Evolutionary conservation across 768 basidiomycete genomes (phyloP).

Genomic region (Filobasidium floriforme): DNA sequence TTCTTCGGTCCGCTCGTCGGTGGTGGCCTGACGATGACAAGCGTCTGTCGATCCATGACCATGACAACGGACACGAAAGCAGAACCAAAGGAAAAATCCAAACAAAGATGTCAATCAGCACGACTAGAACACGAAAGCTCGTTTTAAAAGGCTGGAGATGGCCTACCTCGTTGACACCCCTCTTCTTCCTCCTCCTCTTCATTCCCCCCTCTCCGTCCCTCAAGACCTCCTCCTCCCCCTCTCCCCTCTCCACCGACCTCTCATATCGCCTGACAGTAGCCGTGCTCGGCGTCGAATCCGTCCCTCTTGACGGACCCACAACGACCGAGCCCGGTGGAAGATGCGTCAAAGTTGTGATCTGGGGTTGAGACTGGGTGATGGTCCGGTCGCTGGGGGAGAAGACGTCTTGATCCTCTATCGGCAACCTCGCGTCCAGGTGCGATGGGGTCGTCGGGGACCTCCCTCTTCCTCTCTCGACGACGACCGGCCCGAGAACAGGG

Average conservation of each 20-base stretch:
- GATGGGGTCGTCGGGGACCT: not conserved
- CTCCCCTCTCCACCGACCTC: not conserved
- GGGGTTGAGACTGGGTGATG: not conserved
- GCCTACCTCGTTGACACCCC: not conserved
- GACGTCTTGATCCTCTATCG: not conserved
- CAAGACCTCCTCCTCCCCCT: not conserved
- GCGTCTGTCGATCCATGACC: constrained; percentile 54
- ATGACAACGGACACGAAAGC: too few relatives aligned
- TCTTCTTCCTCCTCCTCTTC: not conserved
- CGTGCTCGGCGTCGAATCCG: not conserved
- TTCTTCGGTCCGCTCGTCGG: constrained; percentile 78
- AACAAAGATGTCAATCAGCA: too few relatives aligned
- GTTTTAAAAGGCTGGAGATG: not conserved
- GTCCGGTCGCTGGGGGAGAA: not conserved
- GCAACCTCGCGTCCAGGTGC: not conserved
- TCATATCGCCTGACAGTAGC: not conserved
- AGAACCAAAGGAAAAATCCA: too few relatives aligned
- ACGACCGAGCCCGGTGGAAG: not conserved
- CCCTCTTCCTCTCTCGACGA: not conserved
- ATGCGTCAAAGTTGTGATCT: not conserved
- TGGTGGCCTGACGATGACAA: constrained; percentile 76
- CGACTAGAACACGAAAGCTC: not conserved
- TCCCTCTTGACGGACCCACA: not conserved
- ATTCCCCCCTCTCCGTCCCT: not conserved
- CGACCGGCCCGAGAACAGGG: not conserved